Base-by-base conservation (phyloP, 306 rosid species). In the Quercus variabilis region DNA sequence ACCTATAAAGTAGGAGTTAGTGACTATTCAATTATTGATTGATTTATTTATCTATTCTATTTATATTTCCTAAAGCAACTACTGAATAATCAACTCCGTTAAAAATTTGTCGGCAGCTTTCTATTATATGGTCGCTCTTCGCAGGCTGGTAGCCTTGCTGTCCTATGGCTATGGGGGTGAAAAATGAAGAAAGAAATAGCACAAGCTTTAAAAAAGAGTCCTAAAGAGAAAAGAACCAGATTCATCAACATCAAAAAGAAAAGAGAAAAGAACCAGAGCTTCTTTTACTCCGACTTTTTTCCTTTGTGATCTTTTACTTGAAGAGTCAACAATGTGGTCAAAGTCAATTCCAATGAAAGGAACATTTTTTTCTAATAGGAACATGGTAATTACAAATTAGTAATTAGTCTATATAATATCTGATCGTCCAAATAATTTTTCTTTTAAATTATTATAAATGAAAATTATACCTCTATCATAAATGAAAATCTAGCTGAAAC, bases 51-150 rank as follows among this genome's bases (percentile, higher is more conserved):
- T 17, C 20, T 14, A 3, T 30, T 17, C 38, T 28, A 3, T 30
- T 30, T 64, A 6, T 35, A 28, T 64, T 28, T 15, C 43, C 23
- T 2, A 64, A 64, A 28, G 70, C 0, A 35, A 62, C 12, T 64
- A 7, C 46, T 17, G 43, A 64, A 64, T 55, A 26, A 56, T 81
- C 17, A 10, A 49, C 15, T 49, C 54, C 54, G 63, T 30, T 18
- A 46, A 69, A 75, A 63, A 19, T 8, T 8, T 62, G 85, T 84
- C 87, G 72, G 80, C 83, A 58, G 72, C 85, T 81, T 76, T 71
- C 73, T 79, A 49, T 23, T 6, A 3, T 23, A 18, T 28, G 69
- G 69, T 41, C 46, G 46, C 46, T 8, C 12, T 41, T 41, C 46
- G 46, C 11, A 41, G 46, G 46, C 6, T 10, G 65, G 18, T 59